A percentile compares a stretch with the other conserved stretches of the same genome.
These are phyloP conservation scores for Boletus pseudo-olivaceus DNA, from an alignment of 768 basidiomycete species.

Conservation along the genomic window DNA sequence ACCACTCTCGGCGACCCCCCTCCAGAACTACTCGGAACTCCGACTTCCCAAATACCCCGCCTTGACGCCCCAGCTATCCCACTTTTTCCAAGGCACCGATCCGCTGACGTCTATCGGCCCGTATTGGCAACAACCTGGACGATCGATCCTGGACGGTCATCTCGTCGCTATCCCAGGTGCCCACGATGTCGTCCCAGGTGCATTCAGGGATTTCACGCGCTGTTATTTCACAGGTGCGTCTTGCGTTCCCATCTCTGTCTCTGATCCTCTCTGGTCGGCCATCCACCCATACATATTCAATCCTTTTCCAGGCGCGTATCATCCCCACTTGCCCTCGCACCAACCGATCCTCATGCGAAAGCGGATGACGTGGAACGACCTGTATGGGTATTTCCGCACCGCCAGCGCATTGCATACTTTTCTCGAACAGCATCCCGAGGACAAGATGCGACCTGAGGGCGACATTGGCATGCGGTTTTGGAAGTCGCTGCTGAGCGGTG, in stretches of 20 bases:
- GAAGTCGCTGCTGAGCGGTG: conserved; percentile 46
- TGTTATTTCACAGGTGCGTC: conserved; percentile 57
- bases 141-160: conserved; percentile 68
- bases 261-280: no score
- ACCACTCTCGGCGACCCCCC: background rate
- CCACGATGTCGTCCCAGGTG: conserved; percentile 25
- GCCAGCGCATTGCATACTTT: conserved; percentile 69
- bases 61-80: conserved; percentile 54
- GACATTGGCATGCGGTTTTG: conserved; percentile 66
- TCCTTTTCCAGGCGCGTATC: conserved; percentile 34
- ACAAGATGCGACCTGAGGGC: conserved; percentile 44
- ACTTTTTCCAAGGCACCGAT: conserved; percentile 60
- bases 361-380: conserved; percentile 59
- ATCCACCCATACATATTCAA: background rate
- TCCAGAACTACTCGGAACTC: conserved; percentile 68
- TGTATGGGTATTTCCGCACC: conserved; percentile 68
- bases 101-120: conserved; percentile 55
- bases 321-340: conserved; percentile 35
- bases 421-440: conserved; percentile 61
- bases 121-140: conserved; percentile 79
- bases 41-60: conserved; percentile 59
- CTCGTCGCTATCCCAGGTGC: conserved; percentile 68
- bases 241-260: background rate
- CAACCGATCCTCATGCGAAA: conserved; percentile 52
- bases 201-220: conserved; percentile 44